A percentile compares a stretch with the other conserved stretches of the same genome.
These are phyloP conservation scores for Filobasidium uniguttulatum DNA, from an alignment of 1,284 basidiomycete genomes.

Conservation along the genomic window DNA sequence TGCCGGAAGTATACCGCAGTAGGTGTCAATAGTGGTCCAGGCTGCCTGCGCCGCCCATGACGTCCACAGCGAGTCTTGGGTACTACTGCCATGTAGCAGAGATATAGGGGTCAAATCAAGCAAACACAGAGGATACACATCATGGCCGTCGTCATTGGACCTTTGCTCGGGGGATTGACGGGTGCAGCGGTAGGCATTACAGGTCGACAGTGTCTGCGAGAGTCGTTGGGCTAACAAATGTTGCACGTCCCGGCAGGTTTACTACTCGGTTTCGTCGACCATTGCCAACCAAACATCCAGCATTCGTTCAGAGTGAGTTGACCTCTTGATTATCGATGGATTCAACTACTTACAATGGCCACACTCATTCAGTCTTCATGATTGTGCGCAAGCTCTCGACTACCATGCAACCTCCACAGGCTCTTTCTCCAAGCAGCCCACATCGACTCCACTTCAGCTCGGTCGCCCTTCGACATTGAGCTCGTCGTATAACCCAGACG, in stretches of 20 bases:
- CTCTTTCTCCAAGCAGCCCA: not conserved
- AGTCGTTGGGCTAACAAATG: not conserved
- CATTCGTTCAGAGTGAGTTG: conserved; percentile 1
- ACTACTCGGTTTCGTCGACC: conserved; percentile 3
- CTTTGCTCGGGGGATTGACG: conserved; percentile 1
- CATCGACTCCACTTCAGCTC: not conserved
- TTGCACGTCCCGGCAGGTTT: not conserved
- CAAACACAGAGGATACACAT: no score
- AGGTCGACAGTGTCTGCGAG: not conserved
- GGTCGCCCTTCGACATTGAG: no score
- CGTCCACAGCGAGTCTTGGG: no score
- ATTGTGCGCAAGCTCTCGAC: not conserved
- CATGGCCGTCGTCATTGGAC: conserved; percentile 4
- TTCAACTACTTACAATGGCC: not conserved
- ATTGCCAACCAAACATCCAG: not conserved
- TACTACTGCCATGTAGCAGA: no score
- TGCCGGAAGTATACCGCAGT: no score
- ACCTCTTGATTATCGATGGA: not conserved
- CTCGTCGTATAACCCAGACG: not conserved
- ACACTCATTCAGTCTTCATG: not conserved
- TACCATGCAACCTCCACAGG: not conserved
- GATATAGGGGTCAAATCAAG: no score
- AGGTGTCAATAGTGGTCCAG: no score
- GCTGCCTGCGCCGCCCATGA: no score
- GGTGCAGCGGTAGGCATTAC: not conserved